phyloP scores from a whole-genome alignment of 139 green algal genomes.

The Chlorella sp. region DNA sequence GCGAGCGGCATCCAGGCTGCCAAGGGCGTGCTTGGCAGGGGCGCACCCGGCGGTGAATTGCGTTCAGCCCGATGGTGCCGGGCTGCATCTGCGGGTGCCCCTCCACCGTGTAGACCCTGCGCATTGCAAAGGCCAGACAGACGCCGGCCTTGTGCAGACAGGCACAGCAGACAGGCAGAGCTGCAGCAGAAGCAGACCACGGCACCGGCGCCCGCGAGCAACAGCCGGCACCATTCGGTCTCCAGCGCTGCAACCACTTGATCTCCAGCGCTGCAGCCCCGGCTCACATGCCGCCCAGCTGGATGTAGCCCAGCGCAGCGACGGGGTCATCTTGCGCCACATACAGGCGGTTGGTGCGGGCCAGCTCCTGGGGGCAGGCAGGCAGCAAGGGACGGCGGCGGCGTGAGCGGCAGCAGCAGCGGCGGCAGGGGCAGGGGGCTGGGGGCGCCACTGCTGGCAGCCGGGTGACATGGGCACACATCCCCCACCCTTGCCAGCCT shows the following conservation, averaged over 20 bases:
- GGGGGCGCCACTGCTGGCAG: no score
- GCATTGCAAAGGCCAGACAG: background rate
- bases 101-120: constrained; percentile 77
- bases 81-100: constrained; percentile 56
- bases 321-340: constrained; percentile 60
- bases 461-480: no score
- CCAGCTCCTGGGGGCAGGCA: constrained; percentile 46
- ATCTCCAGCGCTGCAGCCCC: background rate
- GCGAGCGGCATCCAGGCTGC: background rate
- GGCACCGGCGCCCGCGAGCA: no score
- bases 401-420: background rate
- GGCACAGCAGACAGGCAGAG: background rate
- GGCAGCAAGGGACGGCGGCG: background rate
- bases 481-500: no score
- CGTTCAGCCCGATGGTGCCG: constrained; percentile 84
- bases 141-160: no score
- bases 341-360: constrained; percentile 81
- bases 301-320: constrained; percentile 40
- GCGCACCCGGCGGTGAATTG: constrained; percentile 77
- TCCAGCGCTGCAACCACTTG: background rate
- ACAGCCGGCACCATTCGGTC: no score
- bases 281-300: constrained; percentile 64
- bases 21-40: background rate
- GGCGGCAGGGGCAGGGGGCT: background rate
- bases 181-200: background rate